Evolutionary conservation across 306 rosid genomes (phyloP).

Genomic region (Lagenaria siceraria): DNA sequence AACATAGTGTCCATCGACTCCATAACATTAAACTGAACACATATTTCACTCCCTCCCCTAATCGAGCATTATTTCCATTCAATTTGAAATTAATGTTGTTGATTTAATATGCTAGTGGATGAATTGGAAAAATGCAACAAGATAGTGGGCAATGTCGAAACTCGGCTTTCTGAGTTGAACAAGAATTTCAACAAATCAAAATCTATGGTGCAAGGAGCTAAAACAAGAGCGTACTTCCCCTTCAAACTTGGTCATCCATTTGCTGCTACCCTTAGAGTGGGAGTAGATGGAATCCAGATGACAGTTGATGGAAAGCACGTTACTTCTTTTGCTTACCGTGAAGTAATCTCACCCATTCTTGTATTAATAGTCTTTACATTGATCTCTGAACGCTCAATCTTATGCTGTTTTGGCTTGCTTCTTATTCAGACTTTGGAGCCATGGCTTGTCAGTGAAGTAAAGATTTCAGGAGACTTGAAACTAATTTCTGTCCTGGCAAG

Average conservation of each 20-base stretch:
- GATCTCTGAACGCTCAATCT: slow-evolving; percentile 8
- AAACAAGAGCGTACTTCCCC: slow-evolving; percentile 59
- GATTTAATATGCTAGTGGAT: slow-evolving; percentile 59
- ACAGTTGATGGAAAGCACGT: slow-evolving; percentile 97
- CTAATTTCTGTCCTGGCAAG: slow-evolving; percentile 79
- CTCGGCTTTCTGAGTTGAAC: slow-evolving; percentile 18
- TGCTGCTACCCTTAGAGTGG: slow-evolving; percentile 94
- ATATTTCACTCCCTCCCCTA: not conserved
- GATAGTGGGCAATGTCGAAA: slow-evolving; percentile 61
- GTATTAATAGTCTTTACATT: slow-evolving; percentile 2
- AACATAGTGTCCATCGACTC: not conserved
- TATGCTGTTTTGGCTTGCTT: slow-evolving; percentile 23
- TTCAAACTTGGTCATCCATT: slow-evolving; percentile 89
- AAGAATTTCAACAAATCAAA: slow-evolving; percentile 40
- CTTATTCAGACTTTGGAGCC: slow-evolving; percentile 82
- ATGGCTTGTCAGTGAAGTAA: slow-evolving; percentile 84
- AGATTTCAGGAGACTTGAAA: slow-evolving; percentile 73
- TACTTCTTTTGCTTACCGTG: slow-evolving; percentile 87
- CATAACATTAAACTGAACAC: not conserved
- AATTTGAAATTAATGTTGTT: slow-evolving; percentile 1
- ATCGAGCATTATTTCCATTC: slow-evolving; percentile 1
- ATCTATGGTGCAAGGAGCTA: slow-evolving; percentile 34
- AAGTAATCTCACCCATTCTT: slow-evolving; percentile 32
- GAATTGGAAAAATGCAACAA: slow-evolving; percentile 94
- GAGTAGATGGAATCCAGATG: slow-evolving; percentile 96